Conservation (phyloP, 345 rosid genomes). For the Crucihimalaya himalaica region DNA sequence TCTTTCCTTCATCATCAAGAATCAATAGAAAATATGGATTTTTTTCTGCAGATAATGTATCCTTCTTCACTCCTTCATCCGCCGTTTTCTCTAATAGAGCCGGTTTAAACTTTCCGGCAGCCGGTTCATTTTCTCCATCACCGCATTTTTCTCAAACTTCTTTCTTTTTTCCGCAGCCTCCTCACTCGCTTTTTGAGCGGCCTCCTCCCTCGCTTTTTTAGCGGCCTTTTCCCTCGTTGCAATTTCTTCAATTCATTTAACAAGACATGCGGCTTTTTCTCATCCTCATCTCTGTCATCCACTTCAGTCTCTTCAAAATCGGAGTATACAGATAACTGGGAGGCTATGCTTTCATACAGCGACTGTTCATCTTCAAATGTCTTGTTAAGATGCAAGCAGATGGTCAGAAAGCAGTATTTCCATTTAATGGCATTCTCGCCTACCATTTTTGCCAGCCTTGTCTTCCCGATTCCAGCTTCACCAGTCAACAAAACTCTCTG, state of each 20-base stretch:
- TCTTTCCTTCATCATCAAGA: conserved; percentile 45
- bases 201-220: no score
- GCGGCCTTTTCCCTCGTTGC: no score
- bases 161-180: no score
- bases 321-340: conserved; percentile 41
- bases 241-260: not conserved
- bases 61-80: not conserved
- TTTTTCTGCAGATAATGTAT: not conserved
- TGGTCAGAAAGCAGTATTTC: conserved; percentile 7
- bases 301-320: conserved; percentile 40
- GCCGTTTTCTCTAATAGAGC: no score
- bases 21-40: conserved; percentile 45
- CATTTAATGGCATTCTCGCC: not conserved
- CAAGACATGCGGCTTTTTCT: not conserved
- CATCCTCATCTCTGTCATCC: conserved; percentile 36
- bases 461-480: conserved; percentile 51
- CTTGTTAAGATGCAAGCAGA: conserved; percentile 45
- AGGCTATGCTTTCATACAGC: conserved; percentile 43
- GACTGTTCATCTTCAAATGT: conserved; percentile 1
- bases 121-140: no score
- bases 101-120: not conserved
- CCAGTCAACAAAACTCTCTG: conserved; percentile 40
- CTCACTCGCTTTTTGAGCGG: no score
- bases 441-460: conserved; percentile 46
- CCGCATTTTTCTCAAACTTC: not conserved